These are phyloP conservation scores for Anthracocystis panici-leucophaei DNA, from an alignment of 1,284 basidiomycete species.

Conservation along the genomic window DNA sequence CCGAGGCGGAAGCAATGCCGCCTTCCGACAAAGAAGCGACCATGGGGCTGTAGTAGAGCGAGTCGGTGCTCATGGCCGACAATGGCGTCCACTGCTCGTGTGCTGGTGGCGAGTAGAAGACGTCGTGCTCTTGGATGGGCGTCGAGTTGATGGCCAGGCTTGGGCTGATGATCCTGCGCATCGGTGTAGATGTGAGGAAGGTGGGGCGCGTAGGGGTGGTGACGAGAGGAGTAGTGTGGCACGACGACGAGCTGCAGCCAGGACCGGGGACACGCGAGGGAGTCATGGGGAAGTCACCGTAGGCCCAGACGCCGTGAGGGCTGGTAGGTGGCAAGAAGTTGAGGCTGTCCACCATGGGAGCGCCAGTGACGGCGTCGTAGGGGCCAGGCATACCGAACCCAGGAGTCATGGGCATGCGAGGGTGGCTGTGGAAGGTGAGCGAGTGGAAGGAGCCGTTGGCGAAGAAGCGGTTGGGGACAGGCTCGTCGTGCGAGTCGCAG, in stretches of 20 bases:
- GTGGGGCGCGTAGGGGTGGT: constrained; percentile 44
- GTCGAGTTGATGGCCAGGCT: constrained; percentile 53
- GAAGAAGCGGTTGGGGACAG: constrained; percentile 46
- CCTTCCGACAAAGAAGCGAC: constrained; percentile 45
- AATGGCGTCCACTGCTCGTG: constrained; percentile 50
- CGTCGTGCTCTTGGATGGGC: constrained; percentile 47
- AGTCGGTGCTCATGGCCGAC: constrained; percentile 51
- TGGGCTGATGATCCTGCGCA: constrained; percentile 55
- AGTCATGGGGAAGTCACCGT: constrained; percentile 49
- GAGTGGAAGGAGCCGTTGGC: constrained; percentile 53
- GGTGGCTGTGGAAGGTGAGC: constrained; percentile 55
- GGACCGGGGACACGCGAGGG: constrained; percentile 41
- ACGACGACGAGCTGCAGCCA: constrained; percentile 33
- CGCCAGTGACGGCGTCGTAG: constrained; percentile 32
- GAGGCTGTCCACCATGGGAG: constrained; percentile 45
- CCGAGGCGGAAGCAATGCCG: constrained; percentile 29
- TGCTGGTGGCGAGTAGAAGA: constrained; percentile 51
- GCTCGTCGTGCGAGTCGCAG: constrained; percentile 47
- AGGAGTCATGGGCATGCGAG: constrained; percentile 45
- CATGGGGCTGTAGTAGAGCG: constrained; percentile 49
- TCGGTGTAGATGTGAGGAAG: constrained; percentile 42
- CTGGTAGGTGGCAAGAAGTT: constrained; percentile 47
- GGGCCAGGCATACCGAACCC: constrained; percentile 37
- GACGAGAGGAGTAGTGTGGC: constrained; percentile 43
- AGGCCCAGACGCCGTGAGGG: constrained; percentile 52